phyloP scores from a whole-genome alignment of 768 basidiomycete genomes.

The Infundibulicybe gibba region DNA sequence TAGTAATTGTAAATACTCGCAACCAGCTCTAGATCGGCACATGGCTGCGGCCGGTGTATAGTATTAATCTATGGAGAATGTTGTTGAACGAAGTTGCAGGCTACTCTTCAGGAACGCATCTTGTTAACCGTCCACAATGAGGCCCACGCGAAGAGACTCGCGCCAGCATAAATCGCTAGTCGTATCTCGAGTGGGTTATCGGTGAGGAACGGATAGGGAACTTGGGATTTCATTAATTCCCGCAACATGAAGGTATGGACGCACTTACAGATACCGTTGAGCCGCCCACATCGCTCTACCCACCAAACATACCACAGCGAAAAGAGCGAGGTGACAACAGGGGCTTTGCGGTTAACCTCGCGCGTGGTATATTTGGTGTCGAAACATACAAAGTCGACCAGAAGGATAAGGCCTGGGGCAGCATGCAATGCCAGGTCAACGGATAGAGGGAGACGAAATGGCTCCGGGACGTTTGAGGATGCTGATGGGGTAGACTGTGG shows the following conservation, averaged over 20 bases:
- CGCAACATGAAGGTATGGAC: background rate
- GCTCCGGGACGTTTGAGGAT: slow-evolving; percentile 18
- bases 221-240: slow-evolving; percentile 25
- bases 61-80: too few relatives aligned
- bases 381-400: slow-evolving; percentile 66
- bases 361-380: slow-evolving; percentile 50
- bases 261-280: slow-evolving; percentile 53
- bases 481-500: slow-evolving; percentile 16
- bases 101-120: slow-evolving; percentile 33
- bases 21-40: too few relatives aligned
- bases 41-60: too few relatives aligned
- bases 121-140: slow-evolving; percentile 60
- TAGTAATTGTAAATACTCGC: too few relatives aligned
- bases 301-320: slow-evolving; percentile 54
- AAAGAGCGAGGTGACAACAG: slow-evolving; percentile 21
- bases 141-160: slow-evolving; percentile 45
- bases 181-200: slow-evolving; percentile 48
- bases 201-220: slow-evolving; percentile 84
- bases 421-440: slow-evolving; percentile 68
- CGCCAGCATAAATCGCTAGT: slow-evolving; percentile 54
- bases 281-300: slow-evolving; percentile 63
- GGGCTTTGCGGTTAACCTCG: slow-evolving; percentile 19
- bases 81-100: too few relatives aligned
- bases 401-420: slow-evolving; percentile 50
- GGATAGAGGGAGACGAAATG: slow-evolving; percentile 42